Evolutionary conservation across 331 rosid species (phyloP).

Genomic region (Quercus lobata): DNA sequence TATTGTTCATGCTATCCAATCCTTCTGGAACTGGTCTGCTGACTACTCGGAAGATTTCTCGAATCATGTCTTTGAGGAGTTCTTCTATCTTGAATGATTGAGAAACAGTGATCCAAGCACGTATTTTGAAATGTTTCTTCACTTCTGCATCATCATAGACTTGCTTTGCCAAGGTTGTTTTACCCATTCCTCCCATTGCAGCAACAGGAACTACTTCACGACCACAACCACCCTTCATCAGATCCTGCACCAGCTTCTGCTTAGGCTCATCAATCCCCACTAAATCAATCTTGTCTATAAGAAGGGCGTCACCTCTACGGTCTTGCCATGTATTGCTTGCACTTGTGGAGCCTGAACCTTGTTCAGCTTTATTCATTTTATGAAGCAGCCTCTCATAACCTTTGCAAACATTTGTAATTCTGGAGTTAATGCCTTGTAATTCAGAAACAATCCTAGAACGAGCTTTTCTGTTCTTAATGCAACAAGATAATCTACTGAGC

Average conservation of each 20-base stretch:
- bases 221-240: constrained; percentile 10
- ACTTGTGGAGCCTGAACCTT: constrained; percentile 1
- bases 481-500: constrained; percentile 21
- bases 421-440: constrained; percentile 25
- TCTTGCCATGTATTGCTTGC: background rate
- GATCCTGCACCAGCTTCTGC: constrained; percentile 24
- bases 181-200: constrained; percentile 3
- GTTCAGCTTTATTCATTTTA: constrained; percentile 17
- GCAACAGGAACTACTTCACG: no score
- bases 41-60: no score
- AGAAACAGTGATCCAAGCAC: constrained; percentile 35
- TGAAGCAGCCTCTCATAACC: constrained; percentile 21
- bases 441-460: constrained; percentile 19
- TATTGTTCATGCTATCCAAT: no score
- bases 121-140: constrained; percentile 25
- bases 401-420: constrained; percentile 17
- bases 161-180: constrained; percentile 34
- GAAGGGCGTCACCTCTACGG: constrained; percentile 22
- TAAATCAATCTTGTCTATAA: constrained; percentile 20
- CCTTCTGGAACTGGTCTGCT: no score
- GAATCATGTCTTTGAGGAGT: no score
- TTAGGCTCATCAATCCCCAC: constrained; percentile 27
- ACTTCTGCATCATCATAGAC: constrained; percentile 26
- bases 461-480: constrained; percentile 29
- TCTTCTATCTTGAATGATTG: constrained; percentile 14